A percentile compares a stretch with the other conserved stretches of the same genome.
Evolutionary conservation across 805 yeast species (phyloP).

Genomic region (Candida insectorum): DNA sequence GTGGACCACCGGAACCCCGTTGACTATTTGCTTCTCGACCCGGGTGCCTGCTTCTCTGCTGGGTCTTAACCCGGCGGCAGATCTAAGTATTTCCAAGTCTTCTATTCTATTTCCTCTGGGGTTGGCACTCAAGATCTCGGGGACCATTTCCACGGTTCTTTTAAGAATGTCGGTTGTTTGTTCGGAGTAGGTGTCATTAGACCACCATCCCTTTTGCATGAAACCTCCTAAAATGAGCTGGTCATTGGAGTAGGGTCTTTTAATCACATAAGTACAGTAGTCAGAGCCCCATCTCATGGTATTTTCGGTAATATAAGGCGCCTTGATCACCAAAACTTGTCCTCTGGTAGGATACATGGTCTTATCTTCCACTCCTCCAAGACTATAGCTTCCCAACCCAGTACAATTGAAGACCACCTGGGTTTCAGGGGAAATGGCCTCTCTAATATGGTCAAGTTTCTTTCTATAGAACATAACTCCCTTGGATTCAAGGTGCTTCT

Average conservation of each 20-base stretch:
- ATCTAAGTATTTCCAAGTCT: constrained; percentile 53
- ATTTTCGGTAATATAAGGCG: constrained; percentile 64
- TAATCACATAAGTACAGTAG: constrained; percentile 63
- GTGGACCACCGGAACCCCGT: constrained; percentile 44
- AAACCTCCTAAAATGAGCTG: constrained; percentile 76
- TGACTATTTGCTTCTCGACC: constrained; percentile 50
- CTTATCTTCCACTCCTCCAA: constrained; percentile 65
- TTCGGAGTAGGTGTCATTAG: constrained; percentile 52
- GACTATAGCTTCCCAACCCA: constrained; percentile 62
- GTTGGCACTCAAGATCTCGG: constrained; percentile 42
- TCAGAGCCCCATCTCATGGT: constrained; percentile 58
- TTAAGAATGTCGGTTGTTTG: constrained; percentile 61
- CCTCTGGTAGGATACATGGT: constrained; percentile 73
- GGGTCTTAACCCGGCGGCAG: constrained; percentile 76
- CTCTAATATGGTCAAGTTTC: constrained; percentile 50
- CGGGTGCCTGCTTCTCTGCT: constrained; percentile 73
- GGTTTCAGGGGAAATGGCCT: constrained; percentile 44
- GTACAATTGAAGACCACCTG: constrained; percentile 68
- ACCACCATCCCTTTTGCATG: constrained; percentile 60
- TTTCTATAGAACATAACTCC: constrained; percentile 54
- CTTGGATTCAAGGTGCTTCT: constrained; percentile 35
- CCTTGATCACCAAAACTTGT: constrained; percentile 69
- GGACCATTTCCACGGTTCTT: constrained; percentile 52
- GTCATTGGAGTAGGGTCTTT: constrained; percentile 63
- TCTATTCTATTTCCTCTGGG: constrained; percentile 28